Evolutionary conservation across 2,329 filamentous ascomycete species (phyloP).

Genomic region (Sclerotiophoma versabilis): DNA sequence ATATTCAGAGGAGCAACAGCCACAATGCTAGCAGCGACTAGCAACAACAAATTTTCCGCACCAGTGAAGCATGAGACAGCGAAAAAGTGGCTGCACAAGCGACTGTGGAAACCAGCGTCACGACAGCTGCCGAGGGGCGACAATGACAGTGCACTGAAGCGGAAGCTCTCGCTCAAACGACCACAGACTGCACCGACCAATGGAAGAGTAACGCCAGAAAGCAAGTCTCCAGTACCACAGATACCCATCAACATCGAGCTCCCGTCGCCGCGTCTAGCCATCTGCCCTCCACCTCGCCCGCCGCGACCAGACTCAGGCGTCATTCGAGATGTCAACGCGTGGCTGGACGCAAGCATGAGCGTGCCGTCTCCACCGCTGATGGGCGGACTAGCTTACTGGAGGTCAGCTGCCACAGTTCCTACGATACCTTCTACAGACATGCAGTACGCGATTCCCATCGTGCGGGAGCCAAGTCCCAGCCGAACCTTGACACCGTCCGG

Average conservation of each 20-base stretch:
- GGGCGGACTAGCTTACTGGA: conserved; percentile 46
- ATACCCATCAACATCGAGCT: conserved; percentile 18
- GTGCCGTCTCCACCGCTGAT: conserved; percentile 41
- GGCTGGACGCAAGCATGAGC: conserved; percentile 41
- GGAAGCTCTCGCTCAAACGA: conserved; percentile 22
- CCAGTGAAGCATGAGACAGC: conserved; percentile 24
- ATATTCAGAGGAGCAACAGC: conserved; percentile 16
- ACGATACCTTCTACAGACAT: conserved; percentile 18
- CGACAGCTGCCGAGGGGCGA: conserved; percentile 17
- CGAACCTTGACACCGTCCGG: conserved; percentile 27
- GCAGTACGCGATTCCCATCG: conserved; percentile 41
- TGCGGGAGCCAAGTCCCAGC: conserved; percentile 11
- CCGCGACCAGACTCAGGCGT: conserved; percentile 35
- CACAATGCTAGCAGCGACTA: conserved; percentile 34
- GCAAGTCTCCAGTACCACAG: conserved; percentile 5
- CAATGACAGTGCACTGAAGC: conserved; percentile 5
- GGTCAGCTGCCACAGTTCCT: conserved; percentile 22
- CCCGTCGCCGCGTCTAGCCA: conserved; percentile 13
- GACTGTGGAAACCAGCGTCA: conserved; percentile 30
- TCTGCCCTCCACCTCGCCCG: conserved; percentile 29
- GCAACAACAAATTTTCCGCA: conserved; percentile 20
- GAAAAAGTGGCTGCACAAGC: conserved; percentile 38
- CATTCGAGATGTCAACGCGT: conserved; percentile 40
- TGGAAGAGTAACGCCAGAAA: neutral
- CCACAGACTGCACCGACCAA: conserved; percentile 37